These are phyloP conservation scores for Pichia phayaonensis DNA, from an alignment of 805 yeast genomes.

Conservation along the genomic window DNA sequence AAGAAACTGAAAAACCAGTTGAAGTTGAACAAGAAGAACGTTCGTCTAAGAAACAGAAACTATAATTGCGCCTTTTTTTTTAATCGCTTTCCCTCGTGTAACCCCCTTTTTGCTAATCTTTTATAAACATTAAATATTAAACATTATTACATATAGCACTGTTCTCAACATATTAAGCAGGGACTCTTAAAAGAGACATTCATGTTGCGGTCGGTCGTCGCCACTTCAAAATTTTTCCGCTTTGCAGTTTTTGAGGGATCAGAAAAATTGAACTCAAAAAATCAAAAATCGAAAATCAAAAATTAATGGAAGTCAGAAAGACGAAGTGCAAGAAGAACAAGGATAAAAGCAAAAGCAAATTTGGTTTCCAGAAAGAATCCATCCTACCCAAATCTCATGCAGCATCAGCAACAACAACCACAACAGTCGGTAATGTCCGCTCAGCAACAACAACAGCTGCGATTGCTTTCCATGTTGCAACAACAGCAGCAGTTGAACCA, in stretches of 20 bases:
- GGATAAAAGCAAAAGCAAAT: not conserved
- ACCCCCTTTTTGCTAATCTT: not conserved
- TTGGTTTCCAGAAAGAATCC: not conserved
- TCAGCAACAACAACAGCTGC: constrained; percentile 18
- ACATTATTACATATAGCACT: too few species aligned
- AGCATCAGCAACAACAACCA: constrained; percentile 17
- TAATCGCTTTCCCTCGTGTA: not conserved
- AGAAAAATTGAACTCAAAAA: too few species aligned
- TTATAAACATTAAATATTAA: too few species aligned
- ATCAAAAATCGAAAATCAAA: too few species aligned
- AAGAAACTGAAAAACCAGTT: constrained; percentile 21
- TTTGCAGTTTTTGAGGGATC: not conserved
- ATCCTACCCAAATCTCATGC: constrained; percentile 5
- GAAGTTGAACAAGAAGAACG: constrained; percentile 16
- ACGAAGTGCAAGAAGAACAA: too few species aligned
- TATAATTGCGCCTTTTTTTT: not conserved
- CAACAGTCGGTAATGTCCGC: constrained; percentile 6
- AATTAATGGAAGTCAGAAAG: too few species aligned
- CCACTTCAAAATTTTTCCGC: too few species aligned
- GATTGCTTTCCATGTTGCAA: constrained; percentile 22
- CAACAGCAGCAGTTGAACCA: constrained; percentile 16
- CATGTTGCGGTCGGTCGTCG: not conserved
- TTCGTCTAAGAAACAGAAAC: constrained; percentile 16
- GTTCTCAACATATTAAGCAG: too few species aligned
- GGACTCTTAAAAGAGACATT: too few species aligned